Base-by-base conservation (phyloP, 1,139 yeast species). In the Debaryomyces sp. region DNA sequence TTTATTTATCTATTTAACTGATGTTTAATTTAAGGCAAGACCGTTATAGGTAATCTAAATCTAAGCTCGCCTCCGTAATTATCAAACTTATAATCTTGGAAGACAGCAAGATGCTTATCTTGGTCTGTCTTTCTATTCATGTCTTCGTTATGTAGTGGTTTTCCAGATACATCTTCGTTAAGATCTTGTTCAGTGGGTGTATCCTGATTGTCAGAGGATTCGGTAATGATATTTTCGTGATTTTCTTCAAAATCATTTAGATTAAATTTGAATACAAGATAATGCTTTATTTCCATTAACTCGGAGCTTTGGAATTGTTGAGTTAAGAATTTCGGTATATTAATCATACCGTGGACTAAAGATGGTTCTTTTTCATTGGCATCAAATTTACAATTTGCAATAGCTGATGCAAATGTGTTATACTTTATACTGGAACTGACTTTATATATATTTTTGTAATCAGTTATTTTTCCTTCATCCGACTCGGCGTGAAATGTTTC, bases 231-330 rank as follows among this genome's bases (percentile, higher is more conserved):
- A 12, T 9, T 21, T 6, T 35, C 27, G 5, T 22, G 5, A 21
- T 17, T 32, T 32, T 34, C 38, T n/a, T 18, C 61, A 45, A 71
- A 60, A 21, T 69, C 68, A 47, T 62, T 50, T 41, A 75, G 55
- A 53, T 68, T 73, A 50, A 75, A 73, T 51, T 71, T 71, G 54
- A 75, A 73, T 21, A 71, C 75, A 40, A 74, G 52, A 45, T 53
- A 69, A 53, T 75, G 75, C 44, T 67, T 67, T 44, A 76, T 59
- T 51, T 70, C 73, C 71, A 75, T 64, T 15, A 75, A 64, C 8
- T 62, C 53, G 2, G 70, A 61, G 48, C 74, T 62, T 55, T 70
- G 75, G 55, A 75, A 75, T 49, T 73, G 78, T 46, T 67, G 73
- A 8, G 71, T 57, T 39, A 73, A 50, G 47, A 58, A 60, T 23